Evolutionary conservation across 2,329 filamentous ascomycete species (phyloP).

Genomic region (Fusarium compactum): DNA sequence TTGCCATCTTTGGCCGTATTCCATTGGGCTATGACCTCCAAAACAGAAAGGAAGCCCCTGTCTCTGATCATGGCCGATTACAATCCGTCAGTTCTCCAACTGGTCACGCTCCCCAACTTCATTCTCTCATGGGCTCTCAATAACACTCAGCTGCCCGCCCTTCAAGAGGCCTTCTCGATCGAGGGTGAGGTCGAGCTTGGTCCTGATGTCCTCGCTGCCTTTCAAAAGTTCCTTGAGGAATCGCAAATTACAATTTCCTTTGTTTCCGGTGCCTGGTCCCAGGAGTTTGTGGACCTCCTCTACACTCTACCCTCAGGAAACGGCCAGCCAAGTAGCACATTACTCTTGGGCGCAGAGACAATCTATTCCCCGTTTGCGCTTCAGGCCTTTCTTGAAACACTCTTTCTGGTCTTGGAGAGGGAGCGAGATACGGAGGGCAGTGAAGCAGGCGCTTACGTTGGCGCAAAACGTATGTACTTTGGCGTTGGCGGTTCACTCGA

Average conservation of each 20-base stretch:
- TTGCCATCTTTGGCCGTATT: conserved; percentile 79
- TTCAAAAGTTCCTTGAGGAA: conserved; percentile 64
- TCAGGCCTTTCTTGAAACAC: conserved; percentile 74
- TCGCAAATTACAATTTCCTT: conserved; percentile 71
- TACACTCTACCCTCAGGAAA: conserved; percentile 49
- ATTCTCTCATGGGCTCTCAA: conserved; percentile 75
- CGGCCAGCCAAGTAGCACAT: conserved; percentile 48
- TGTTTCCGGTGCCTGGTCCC: conserved; percentile 80
- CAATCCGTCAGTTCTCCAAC: conserved; percentile 80
- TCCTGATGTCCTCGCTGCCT: conserved; percentile 67
- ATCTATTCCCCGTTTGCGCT: conserved; percentile 84
- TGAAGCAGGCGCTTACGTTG: conserved; percentile 73
- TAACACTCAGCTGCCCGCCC: conserved; percentile 52
- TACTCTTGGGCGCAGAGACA: conserved; percentile 81
- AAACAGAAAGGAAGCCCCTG: conserved; percentile 52
- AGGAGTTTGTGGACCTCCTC: conserved; percentile 71
- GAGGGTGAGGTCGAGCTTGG: conserved; percentile 75
- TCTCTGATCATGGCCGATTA: conserved; percentile 81
- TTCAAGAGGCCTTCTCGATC: conserved; percentile 61
- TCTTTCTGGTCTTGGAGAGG: conserved; percentile 68
- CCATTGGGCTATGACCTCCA: conserved; percentile 62
- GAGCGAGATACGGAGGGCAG: conserved; percentile 54
- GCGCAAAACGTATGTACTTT: conserved; percentile 85
- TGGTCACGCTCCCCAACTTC: conserved; percentile 84
- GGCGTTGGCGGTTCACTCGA: conserved; percentile 86